phyloP scores from a whole-genome alignment of 768 basidiomycete species.

The Hericium rajendrae region DNA sequence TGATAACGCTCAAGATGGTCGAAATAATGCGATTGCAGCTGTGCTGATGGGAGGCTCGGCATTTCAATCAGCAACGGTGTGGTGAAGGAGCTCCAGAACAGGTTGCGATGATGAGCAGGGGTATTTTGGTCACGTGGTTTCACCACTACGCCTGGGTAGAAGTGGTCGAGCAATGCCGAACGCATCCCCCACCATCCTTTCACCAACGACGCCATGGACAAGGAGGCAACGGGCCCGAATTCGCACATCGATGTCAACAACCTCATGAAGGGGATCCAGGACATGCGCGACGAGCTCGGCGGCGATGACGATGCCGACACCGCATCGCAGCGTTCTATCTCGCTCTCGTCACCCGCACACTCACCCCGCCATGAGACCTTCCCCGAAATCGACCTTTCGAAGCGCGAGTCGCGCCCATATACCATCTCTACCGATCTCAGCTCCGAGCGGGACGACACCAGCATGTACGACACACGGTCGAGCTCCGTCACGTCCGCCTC shows the following conservation, averaged over 20 bases:
- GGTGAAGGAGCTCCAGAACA: no score
- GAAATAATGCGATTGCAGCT: no score
- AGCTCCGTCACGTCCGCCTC: slow-evolving; percentile 8
- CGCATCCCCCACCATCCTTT: no score
- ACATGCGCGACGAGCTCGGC: slow-evolving; percentile 4
- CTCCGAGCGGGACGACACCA: slow-evolving; percentile 7
- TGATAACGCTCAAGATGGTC: no score
- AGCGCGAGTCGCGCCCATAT: slow-evolving; percentile 35
- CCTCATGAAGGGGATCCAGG: not conserved
- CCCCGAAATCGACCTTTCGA: slow-evolving; percentile 13
- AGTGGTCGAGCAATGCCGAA: no score
- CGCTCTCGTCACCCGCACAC: slow-evolving; percentile 53
- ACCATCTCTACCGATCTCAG: slow-evolving; percentile 20
- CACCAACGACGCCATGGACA: no score
- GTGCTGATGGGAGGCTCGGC: no score
- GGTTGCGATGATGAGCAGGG: no score
- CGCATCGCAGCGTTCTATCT: slow-evolving; percentile 70
- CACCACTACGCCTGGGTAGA: no score
- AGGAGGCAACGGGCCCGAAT: not conserved
- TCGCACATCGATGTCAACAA: not conserved
- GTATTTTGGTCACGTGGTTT: no score
- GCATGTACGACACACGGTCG: slow-evolving; percentile 2
- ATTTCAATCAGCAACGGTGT: no score
- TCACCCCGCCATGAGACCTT: slow-evolving; percentile 38
- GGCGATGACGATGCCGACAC: slow-evolving; percentile 58